These are phyloP conservation scores for Lachancea mirantina DNA, from an alignment of 805 yeast genomes.

Conservation along the genomic window DNA sequence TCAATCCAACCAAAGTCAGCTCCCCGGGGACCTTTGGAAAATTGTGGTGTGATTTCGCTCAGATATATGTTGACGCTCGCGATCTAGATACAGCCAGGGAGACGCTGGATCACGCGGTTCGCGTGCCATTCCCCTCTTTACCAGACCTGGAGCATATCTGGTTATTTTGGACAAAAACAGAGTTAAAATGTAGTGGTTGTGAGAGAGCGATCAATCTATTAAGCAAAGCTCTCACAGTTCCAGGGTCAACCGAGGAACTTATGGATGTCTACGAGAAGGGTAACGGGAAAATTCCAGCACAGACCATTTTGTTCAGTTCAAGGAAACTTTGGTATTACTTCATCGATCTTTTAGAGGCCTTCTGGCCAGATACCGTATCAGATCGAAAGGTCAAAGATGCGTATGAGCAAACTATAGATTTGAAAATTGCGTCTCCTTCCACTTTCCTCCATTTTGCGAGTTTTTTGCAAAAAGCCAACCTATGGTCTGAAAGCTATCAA, in stretches of 20 bases:
- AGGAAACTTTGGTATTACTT: constrained; percentile 65
- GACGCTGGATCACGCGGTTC: constrained; percentile 55
- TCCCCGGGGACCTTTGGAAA: constrained; percentile 40
- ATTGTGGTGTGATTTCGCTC: constrained; percentile 68
- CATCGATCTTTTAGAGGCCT: constrained; percentile 59
- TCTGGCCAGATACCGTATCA: constrained; percentile 36
- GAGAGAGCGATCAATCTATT: constrained; percentile 38
- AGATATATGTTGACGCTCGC: constrained; percentile 47
- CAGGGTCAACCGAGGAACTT: constrained; percentile 27
- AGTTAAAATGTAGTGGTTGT: constrained; percentile 43
- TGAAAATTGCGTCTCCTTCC: constrained; percentile 63
- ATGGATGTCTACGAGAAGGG: constrained; percentile 16
- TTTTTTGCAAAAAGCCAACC: constrained; percentile 45
- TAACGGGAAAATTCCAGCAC: constrained; percentile 38
- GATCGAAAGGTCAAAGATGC: constrained; percentile 24
- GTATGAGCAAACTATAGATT: constrained; percentile 47
- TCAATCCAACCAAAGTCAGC: constrained; percentile 50
- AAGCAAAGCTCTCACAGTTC: constrained; percentile 36
- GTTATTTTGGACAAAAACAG: constrained; percentile 69
- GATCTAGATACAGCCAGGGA: constrained; percentile 56
- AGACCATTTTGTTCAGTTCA: constrained; percentile 53
- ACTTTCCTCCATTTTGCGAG: constrained; percentile 60
- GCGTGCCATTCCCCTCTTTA: constrained; percentile 57
- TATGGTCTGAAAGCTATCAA: constrained; percentile 39
- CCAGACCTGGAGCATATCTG: constrained; percentile 65